A percentile compares a stretch with the other conserved stretches of the same genome.
Conservation (phyloP, 2,329 filamentous ascomycete species). For the Xylogone sp. region DNA sequence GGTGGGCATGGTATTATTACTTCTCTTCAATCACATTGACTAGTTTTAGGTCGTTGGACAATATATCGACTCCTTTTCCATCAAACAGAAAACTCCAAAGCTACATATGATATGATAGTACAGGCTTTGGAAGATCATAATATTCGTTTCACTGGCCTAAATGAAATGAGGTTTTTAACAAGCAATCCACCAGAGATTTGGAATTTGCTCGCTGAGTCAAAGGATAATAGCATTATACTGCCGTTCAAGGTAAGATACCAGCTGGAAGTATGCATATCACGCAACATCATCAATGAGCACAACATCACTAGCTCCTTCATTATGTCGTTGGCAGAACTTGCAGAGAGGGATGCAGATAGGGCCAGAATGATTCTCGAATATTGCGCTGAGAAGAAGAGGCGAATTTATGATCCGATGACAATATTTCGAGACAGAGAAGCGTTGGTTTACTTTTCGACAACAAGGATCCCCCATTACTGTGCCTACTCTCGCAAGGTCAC, state of each 20-base stretch:
- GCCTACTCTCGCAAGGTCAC: constrained; percentile 70
- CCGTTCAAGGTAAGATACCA: constrained; percentile 80
- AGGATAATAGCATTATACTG: constrained; percentile 33
- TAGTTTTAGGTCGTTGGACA: constrained; percentile 53
- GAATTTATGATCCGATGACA: constrained; percentile 65
- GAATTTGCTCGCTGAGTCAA: constrained; percentile 33
- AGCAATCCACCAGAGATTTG: constrained; percentile 36
- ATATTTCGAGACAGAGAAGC: constrained; percentile 60
- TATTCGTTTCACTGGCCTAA: constrained; percentile 45
- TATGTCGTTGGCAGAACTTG: constrained; percentile 49
- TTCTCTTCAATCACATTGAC: constrained; percentile 4
- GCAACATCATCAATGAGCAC: constrained; percentile 71
- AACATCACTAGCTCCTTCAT: constrained; percentile 68
- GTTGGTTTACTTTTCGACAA: constrained; percentile 40
- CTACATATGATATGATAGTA: constrained; percentile 14
- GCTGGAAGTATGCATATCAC: constrained; percentile 88
- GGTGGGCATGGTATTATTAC: constrained; percentile 25
- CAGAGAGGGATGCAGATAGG: constrained; percentile 35
- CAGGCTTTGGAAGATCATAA: constrained; percentile 66
- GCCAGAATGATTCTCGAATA: constrained; percentile 71
- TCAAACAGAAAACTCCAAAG: constrained; percentile 19
- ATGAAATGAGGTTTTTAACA: constrained; percentile 38
- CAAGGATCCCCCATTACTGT: constrained; percentile 67
- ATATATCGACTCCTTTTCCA: constrained; percentile 50
- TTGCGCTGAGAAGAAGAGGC: constrained; percentile 59